Evolutionary conservation across 371 early-diverging fungal genomes (phyloP), one percentile per base, ranked within the genome.

Genomic region (Mortierella polycephala): DNA sequence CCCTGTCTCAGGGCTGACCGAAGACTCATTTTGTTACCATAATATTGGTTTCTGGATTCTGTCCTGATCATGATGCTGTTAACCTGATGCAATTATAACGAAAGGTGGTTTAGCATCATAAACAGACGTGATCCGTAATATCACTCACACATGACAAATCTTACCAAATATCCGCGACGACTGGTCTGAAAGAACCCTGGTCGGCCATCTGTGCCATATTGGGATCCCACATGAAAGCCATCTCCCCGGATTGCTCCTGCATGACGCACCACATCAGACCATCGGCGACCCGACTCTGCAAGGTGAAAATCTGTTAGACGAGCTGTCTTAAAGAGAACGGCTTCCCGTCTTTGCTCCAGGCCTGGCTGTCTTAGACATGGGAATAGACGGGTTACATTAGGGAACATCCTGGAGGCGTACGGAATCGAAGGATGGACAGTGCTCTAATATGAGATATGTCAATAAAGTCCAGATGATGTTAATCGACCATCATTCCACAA

Each of bases 41-140:
- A 37, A 0, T 44, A 56, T 1, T 61, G 30, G 30, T 69, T 74
- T 8, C 57, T 44, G 16, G 61, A 64, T 14, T 64, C 65, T 40
- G 74, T 69, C 41, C 69, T 55, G 69, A 74, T 74, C 69, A 74
- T 75, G 14, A 75, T 62, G n/a, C 75, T 75, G 47, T 62, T 60
- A 10, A 75, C 69, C 69, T 69, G n/a, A 44, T 8, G 13, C n/a
- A 44, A 1, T 39, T 7, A 40, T 13, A 39, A 52, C 1, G 11
- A 63, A 46, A 18, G 18, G 16, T 7, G 9, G 6, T 30, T 53
- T 41, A 42, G 54, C 44, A 21, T 44, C 14, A 45, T 20, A 37
- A 8, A 4, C 13, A 42, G 40, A 1, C 57, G 13, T 1, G n/a
- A 42, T n/a, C 7, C n/a, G 40, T 0, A 42, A 42, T 42, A 57